These are phyloP conservation scores for Lagenidium sp. DNA, from an alignment of 352 stramenopile species.

Conservation along the genomic window DNA sequence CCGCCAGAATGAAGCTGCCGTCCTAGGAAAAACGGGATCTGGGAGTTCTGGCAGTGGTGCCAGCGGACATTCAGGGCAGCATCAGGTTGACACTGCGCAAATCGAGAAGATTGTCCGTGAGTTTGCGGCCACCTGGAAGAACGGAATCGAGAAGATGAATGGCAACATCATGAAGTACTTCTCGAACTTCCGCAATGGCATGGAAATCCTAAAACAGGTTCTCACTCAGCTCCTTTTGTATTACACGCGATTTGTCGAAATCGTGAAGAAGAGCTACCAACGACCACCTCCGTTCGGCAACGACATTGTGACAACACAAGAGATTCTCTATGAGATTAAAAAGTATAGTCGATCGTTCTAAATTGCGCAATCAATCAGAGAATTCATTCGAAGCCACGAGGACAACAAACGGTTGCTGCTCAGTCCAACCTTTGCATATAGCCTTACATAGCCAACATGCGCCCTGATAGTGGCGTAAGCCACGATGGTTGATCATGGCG, in stretches of 20 bases:
- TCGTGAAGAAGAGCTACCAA: conserved; percentile 91
- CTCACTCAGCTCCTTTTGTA: conserved; percentile 97
- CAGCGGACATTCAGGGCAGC: conserved; percentile 1
- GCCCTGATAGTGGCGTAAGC: too few species aligned
- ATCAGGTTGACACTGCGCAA: conserved; percentile 80
- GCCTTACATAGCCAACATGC: too few species aligned
- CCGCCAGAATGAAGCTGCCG: conserved; percentile 88
- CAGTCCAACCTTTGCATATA: too few species aligned
- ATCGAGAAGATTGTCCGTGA: conserved; percentile 93
- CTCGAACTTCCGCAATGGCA: conserved; percentile 97
- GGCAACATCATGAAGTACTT: conserved; percentile 97
- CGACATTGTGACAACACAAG: conserved; percentile 93
- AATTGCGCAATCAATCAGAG: too few species aligned
- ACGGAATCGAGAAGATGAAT: conserved; percentile 96
- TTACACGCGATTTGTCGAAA: conserved; percentile 98
- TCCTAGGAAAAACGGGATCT: conserved; percentile 33
- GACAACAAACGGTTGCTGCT: too few species aligned
- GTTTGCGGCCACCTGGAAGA: conserved; percentile 95
- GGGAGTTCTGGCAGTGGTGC: conserved; percentile 8
- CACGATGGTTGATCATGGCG: too few species aligned
- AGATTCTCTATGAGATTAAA: conserved; percentile 98
- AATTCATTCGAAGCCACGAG: too few species aligned
- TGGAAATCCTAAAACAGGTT: conserved; percentile 99
- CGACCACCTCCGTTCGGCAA: conserved; percentile 80
- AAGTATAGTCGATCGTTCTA: conserved; percentile 95